Percentiles rank a stretch among this genome's conserved stretches.
Conservation (phyloP, 2,329 filamentous ascomycete species). For the Cercospora sp. region DNA sequence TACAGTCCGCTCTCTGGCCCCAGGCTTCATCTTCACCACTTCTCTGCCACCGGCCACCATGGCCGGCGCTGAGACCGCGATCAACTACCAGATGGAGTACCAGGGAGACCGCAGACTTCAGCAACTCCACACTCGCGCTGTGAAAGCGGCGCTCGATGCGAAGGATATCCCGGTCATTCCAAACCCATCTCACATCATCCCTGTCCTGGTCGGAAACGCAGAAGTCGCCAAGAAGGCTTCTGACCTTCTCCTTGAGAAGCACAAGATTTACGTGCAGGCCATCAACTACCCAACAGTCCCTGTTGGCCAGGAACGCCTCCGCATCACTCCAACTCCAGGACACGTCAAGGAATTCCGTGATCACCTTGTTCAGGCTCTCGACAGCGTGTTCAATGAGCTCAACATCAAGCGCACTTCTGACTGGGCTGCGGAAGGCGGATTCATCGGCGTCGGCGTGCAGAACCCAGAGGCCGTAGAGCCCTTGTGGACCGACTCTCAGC, state of each 20-base stretch:
- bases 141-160: conserved; percentile 77
- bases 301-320: conserved; percentile 93
- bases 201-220: conserved; percentile 89
- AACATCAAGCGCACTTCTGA: conserved; percentile 89
- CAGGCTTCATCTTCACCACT: conserved; percentile 98
- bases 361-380: conserved; percentile 78
- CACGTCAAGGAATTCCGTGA: conserved; percentile 83
- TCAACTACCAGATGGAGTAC: conserved; percentile 88
- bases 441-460: conserved; percentile 86
- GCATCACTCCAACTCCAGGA: conserved; percentile 93
- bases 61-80: conserved; percentile 87
- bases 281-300: conserved; percentile 99
- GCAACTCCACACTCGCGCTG: conserved; percentile 91
- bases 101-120: conserved; percentile 86
- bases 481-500: conserved; percentile 90
- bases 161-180: conserved; percentile 94
- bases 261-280: conserved; percentile 94
- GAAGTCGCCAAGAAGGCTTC: conserved; percentile 89
- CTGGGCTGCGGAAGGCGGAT: conserved; percentile 88
- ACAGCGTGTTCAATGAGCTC: conserved; percentile 84
- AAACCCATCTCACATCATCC: conserved; percentile 95
- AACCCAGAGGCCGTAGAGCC: conserved; percentile 61
- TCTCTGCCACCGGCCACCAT: conserved; percentile 94
- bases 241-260: conserved; percentile 84
- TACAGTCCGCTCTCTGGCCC: conserved; percentile 87